Base-by-base conservation (phyloP, 805 yeast species). In the Wickerhamomyces kurtzmanii region DNA sequence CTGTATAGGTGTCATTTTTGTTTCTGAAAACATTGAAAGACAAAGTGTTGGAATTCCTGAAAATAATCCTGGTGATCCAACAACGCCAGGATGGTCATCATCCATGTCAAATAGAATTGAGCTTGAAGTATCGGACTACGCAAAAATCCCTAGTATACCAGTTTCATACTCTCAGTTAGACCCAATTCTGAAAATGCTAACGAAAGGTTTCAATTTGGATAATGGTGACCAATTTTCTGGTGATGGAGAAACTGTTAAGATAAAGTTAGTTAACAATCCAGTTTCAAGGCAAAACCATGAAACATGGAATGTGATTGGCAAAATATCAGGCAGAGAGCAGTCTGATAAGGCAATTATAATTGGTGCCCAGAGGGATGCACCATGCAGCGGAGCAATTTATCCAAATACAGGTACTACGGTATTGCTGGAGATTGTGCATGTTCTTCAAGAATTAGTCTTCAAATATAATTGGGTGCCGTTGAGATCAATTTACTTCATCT, bases 311-410 rank as follows among this genome's bases (percentile, higher is more conserved):
- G 72, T 87, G 2, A 47, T 84, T 16, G 94, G 89, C 2, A 69
- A 76, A 24, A 71, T 87, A 14, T 64, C 68, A 19, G 96, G 96
- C 9, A 57, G 75, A 26, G 96, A 89, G 46, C 94, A 84, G 53
- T 57, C 62, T 13, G 83, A 72, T 13, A 68, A 71, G 38, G 84
- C 83, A 0, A 55, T 89, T 5, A 60, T 87, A 3, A 70, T 89
- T 31, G 95, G 94, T 1, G 86, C 96, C 1, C 69, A 80, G 5
- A 60, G 96, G 39, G 96, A 86, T 46, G 61, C 94, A 1, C 58
- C 75, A 15, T 72, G 85, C 36, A 67, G 57, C 39, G 96, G 96
- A n/a, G 75, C 93, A 0, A 54, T 69, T 4, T 63, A 71, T 19
- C 74, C 86, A 7, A 70, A 72, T 38, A 75, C 93, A 4, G 93